Conservation (phyloP, 1,139 yeast species). For the Schwanniomyces etchellsii region DNA sequence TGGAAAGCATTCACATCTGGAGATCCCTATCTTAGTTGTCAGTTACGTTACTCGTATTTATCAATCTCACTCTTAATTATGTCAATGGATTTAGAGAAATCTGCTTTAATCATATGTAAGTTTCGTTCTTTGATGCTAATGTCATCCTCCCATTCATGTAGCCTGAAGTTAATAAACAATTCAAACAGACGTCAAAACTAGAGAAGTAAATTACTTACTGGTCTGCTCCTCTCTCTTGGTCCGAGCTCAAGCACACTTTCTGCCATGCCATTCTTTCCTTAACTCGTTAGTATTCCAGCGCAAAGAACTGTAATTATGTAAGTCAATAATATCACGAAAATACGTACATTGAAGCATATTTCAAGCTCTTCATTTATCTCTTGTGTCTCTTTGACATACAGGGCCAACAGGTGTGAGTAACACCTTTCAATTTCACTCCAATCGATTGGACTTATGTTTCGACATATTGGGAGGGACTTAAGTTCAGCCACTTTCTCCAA, state of each 20-base stretch:
- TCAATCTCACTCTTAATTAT: too few relatives aligned
- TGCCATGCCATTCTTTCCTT: slow-evolving; percentile 16
- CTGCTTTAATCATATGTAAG: too few relatives aligned
- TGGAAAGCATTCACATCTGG: too few relatives aligned
- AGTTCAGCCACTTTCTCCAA: slow-evolving; percentile 2
- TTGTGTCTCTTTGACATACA: slow-evolving; percentile 3
- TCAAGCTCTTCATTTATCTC: slow-evolving; percentile 2
- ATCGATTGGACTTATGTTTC: slow-evolving; percentile 3
- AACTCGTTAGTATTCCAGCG: background rate
- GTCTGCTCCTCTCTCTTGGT: slow-evolving; percentile 15
- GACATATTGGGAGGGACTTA: slow-evolving; percentile 1
- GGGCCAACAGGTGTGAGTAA: slow-evolving; percentile 3
- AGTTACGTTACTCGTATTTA: too few relatives aligned
- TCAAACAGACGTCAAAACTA: too few relatives aligned
- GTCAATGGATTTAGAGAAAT: background rate
- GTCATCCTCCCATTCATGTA: too few relatives aligned
- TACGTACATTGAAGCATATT: slow-evolving; percentile 2
- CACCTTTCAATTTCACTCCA: slow-evolving; percentile 4
- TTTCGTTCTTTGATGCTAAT: too few relatives aligned
- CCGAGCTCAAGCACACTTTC: slow-evolving; percentile 15
- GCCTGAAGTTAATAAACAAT: too few relatives aligned
- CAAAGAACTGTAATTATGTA: background rate
- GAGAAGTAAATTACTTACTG: slow-evolving; percentile 10
- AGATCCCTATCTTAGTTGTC: too few relatives aligned
- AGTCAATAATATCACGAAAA: background rate